Evolutionary conservation across 805 yeast genomes (phyloP).

Genomic region (Cyberlindnera mycetangii): DNA sequence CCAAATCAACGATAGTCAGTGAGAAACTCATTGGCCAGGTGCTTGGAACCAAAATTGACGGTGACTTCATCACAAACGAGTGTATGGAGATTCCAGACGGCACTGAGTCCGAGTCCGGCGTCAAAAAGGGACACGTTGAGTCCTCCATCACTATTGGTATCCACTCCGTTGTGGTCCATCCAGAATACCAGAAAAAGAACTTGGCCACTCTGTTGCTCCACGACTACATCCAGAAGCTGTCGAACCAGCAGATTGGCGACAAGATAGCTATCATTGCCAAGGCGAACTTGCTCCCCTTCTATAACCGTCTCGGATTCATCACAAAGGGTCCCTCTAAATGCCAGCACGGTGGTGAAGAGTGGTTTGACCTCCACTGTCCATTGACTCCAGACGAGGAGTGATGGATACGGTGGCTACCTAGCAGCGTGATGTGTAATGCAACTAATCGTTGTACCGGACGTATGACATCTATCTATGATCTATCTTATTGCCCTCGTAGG

Average conservation of each 20-base stretch:
- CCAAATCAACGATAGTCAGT: slow-evolving; percentile 38
- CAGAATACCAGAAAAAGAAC: slow-evolving; percentile 75
- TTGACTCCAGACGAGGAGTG: slow-evolving; percentile 41
- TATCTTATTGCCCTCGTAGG: too few relatives aligned
- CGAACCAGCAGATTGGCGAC: slow-evolving; percentile 83
- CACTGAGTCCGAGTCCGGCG: slow-evolving; percentile 18
- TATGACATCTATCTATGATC: neutral
- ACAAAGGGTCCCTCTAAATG: slow-evolving; percentile 64
- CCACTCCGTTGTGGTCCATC: slow-evolving; percentile 77
- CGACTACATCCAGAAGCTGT: slow-evolving; percentile 87
- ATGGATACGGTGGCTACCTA: neutral
- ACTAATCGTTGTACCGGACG: neutral
- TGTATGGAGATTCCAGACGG: slow-evolving; percentile 58
- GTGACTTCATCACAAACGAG: slow-evolving; percentile 48
- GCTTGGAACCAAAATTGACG: slow-evolving; percentile 66
- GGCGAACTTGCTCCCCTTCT: slow-evolving; percentile 66
- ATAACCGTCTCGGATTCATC: slow-evolving; percentile 76
- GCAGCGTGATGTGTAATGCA: neutral
- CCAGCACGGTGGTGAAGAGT: slow-evolving; percentile 52
- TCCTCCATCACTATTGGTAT: slow-evolving; percentile 71
- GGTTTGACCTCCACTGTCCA: slow-evolving; percentile 54
- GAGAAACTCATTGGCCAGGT: slow-evolving; percentile 79
- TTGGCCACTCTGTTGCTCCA: slow-evolving; percentile 79
- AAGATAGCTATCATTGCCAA: slow-evolving; percentile 74
- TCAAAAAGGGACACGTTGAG: slow-evolving; percentile 64